A percentile compares a stretch with the other conserved stretches of the same genome.
Conservation (phyloP, 2,329 filamentous ascomycete genomes). For the Apiospora arundinis region DNA sequence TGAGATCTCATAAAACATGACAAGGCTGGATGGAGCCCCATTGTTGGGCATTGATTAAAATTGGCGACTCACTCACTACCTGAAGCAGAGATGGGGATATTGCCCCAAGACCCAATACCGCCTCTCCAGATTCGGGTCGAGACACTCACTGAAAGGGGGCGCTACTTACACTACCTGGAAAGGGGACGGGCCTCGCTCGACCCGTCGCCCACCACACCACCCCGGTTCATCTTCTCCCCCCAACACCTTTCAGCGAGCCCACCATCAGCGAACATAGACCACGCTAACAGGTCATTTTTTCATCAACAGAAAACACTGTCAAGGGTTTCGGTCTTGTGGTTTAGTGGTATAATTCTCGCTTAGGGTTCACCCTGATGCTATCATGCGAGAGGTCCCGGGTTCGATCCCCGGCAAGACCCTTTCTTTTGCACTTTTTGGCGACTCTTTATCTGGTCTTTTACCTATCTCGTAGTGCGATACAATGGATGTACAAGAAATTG, state of each 20-base stretch:
- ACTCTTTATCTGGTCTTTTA: not conserved
- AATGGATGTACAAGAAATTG: too few species aligned
- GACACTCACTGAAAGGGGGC: not conserved
- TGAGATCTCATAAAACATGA: not conserved
- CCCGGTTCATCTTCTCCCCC: too few species aligned
- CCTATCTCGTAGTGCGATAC: not conserved
- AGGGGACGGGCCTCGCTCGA: too few species aligned
- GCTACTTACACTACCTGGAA: too few species aligned
- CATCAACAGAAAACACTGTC: not conserved
- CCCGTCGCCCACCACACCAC: too few species aligned
- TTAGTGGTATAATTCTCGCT: constrained; percentile 20
- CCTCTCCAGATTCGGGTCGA: not conserved
- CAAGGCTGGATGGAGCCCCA: not conserved
- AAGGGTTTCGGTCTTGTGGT: constrained; percentile 19
- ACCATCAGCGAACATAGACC: not conserved
- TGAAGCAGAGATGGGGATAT: not conserved
- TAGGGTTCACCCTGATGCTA: constrained; percentile 4
- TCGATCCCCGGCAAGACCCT: constrained; percentile 19
- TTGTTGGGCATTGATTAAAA: not conserved
- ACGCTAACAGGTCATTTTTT: not conserved
- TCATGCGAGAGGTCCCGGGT: constrained; percentile 18
- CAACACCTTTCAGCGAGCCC: too few species aligned
- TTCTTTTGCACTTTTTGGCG: not conserved
- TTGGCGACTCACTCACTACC: not conserved
- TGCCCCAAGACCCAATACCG: not conserved